These are phyloP conservation scores for Luzula sylvatica DNA, from an alignment of 176 grass and related monocot genomes.

Conservation along the genomic window DNA sequence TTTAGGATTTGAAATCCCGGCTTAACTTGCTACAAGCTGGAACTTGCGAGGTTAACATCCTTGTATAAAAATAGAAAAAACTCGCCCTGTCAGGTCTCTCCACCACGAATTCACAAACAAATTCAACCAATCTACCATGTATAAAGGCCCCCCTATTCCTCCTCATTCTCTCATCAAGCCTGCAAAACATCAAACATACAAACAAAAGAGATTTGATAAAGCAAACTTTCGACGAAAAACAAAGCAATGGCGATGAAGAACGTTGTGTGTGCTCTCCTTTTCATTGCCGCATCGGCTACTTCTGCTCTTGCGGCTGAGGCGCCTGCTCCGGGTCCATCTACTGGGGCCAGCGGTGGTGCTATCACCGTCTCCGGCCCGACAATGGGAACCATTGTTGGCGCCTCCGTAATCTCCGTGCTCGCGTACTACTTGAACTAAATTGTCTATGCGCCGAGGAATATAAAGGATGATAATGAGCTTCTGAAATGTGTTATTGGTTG, in stretches of 20 bases:
- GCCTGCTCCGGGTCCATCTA: constrained; percentile 27
- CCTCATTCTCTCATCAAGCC: not conserved
- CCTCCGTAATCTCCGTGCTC: constrained; percentile 50
- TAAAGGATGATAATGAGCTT: not conserved
- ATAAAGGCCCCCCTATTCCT: constrained; percentile 18
- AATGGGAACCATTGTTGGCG: constrained; percentile 29
- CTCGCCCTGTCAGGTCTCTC: not conserved
- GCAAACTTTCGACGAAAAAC: not conserved
- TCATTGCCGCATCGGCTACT: constrained; percentile 39
- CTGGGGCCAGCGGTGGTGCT: constrained; percentile 22
- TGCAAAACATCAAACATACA: constrained; percentile 33
- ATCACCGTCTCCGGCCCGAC: constrained; percentile 16
- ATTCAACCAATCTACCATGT: not conserved
- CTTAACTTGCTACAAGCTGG: no score
- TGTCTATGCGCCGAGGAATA: constrained; percentile 1
- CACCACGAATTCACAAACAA: constrained; percentile 12
- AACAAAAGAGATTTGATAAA: constrained; percentile 3
- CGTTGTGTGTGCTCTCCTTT: constrained; percentile 38
- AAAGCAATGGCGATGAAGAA: constrained; percentile 69
- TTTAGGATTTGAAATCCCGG: no score
- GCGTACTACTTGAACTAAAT: constrained; percentile 61
- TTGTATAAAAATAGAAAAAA: constrained; percentile 16
- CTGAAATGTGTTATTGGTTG: no score
- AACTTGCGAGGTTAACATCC: no score
- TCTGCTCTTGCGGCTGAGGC: constrained; percentile 36